Conservation (phyloP, 129 eudicot genomes). For the Centella asiatica region DNA sequence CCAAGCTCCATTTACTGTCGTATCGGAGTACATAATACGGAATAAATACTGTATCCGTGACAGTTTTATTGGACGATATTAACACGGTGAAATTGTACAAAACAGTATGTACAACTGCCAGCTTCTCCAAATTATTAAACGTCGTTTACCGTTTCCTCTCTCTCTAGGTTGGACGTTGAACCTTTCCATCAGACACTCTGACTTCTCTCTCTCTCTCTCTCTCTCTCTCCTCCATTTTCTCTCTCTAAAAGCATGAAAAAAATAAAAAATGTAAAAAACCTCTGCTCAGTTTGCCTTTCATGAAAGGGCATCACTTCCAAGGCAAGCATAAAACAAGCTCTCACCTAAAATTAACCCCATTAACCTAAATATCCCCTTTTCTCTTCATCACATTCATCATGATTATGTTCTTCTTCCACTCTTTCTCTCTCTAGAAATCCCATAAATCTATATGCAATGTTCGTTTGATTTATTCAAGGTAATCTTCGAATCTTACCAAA, state of each 20-base stretch:
- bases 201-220: not conserved
- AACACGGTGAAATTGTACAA: not conserved
- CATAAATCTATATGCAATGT: not conserved
- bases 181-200: not conserved
- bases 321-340: slow-evolving; percentile 27
- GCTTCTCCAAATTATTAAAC: not conserved
- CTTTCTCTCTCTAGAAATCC: not conserved
- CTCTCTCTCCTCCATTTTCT: not conserved
- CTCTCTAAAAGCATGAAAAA: slow-evolving; percentile 2
- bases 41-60: too few relatives aligned
- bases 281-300: slow-evolving; percentile 18
- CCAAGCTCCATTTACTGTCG: too few relatives aligned
- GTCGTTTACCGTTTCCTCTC: not conserved
- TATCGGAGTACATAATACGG: too few relatives aligned
- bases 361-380: not conserved
- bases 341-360: slow-evolving; percentile 8
- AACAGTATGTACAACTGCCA: not conserved
- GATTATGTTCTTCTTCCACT: slow-evolving; percentile 26
- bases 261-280: not conserved
- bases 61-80: not conserved
- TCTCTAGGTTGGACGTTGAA: not conserved
- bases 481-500: not conserved
- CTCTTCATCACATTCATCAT: not conserved
- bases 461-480: slow-evolving; percentile 1
- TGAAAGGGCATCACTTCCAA: slow-evolving; percentile 51